Base-by-base conservation (phyloP, 331 rosid species). In the Arachis monticola region DNA sequence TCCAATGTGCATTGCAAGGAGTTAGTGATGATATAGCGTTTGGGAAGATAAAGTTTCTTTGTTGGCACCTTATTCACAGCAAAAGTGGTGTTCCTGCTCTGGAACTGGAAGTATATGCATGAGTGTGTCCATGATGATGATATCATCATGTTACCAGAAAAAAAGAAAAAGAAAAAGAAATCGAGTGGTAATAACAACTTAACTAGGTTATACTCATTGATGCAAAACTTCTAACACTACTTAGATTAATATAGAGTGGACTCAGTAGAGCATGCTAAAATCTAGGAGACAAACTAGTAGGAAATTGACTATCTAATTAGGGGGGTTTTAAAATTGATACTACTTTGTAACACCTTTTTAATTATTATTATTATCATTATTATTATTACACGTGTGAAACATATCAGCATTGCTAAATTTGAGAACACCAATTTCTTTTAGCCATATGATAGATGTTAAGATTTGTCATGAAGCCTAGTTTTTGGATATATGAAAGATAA, bases 261-360 rank as follows among this genome's bases (percentile, higher is more conserved):
- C 12, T 1, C 5, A 63, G 22, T 53, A 11, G 57, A 75, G 45
- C 62, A 12, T 17, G 6, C 84, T 31, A 2, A 45, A 62, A 53
- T 68, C 72, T 67, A 60, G 83, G 76, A 80, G 62, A 60, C 53
- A 74, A 80, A 80, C 40, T 53, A 79, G 83, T 32, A 32, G 2
- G 79, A 52, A 44, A 27, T 73, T 65, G 41, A 72, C 74, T 66
- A 32, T 79, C 60, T 50, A 79, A 44, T n/a, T n/a, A 64, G 32
- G 8, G 38, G 38, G 41, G 5, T 56, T 56, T 12, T 1, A 52
- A 64, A 71, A 14, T 60, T 45, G n/a, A 35, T 2, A 32, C 2
- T 47, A 57, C 27, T 46, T 78, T 61, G 40, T 38, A 50, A 46
- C 45, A 52, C 10, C 2, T 27, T 30, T 9, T 65, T 32, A 32